Conservation (phyloP, 1,284 basidiomycete genomes). For the Heliocybe sulcata region DNA sequence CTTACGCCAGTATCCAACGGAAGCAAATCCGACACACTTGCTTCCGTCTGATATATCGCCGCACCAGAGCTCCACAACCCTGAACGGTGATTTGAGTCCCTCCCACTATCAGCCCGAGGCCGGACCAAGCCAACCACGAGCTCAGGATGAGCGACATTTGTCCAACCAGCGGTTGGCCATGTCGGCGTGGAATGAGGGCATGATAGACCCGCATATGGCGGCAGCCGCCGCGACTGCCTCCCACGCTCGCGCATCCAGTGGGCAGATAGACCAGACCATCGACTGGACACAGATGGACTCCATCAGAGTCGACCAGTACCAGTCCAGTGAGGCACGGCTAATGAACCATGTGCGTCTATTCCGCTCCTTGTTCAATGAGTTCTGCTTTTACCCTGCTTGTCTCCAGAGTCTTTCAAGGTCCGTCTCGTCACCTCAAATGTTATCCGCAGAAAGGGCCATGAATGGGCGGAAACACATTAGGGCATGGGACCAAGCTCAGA, state of each 20-base stretch:
- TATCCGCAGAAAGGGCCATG: background rate
- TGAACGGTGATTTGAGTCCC: background rate
- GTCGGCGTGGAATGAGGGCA: background rate
- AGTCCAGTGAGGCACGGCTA: background rate
- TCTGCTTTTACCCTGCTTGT: background rate
- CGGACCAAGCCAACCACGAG: background rate
- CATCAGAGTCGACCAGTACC: background rate
- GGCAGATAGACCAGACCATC: background rate
- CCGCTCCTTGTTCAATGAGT: background rate
- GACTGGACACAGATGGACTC: background rate
- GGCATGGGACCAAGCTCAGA: background rate
- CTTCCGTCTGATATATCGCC: background rate
- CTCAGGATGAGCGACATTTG: background rate
- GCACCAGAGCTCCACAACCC: background rate
- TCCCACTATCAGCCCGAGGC: constrained; percentile 1
- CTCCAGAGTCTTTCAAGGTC: background rate
- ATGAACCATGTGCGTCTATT: background rate
- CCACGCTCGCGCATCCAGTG: background rate
- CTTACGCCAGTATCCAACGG: constrained; percentile 15
- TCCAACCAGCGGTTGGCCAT: background rate
- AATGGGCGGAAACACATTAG: background rate
- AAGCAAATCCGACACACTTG: constrained; percentile 7
- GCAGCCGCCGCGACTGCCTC: background rate
- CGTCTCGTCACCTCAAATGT: constrained; percentile 1
- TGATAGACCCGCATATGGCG: background rate